phyloP scores from a whole-genome alignment of 768 basidiomycete species.

The Leccinum aurantiacum region DNA sequence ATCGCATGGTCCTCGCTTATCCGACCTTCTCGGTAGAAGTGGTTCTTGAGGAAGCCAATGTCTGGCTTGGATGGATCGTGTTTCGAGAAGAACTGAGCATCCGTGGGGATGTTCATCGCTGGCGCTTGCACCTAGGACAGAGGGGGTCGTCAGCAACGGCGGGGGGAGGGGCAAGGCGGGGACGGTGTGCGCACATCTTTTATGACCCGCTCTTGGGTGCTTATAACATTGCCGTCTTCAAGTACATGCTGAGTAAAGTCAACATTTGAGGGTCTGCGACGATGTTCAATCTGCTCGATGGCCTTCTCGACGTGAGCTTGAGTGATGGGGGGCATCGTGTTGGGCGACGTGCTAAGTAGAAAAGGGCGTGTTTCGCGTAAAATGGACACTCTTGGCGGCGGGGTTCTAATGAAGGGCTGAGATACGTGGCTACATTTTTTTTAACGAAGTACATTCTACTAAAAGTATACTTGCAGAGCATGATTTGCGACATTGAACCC shows the following conservation, averaged over 20 bases:
- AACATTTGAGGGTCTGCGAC: conserved; percentile 55
- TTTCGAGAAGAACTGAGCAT: conserved; percentile 87
- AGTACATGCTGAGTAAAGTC: conserved; percentile 92
- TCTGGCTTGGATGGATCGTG: conserved; percentile 90
- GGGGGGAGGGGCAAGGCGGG: not conserved
- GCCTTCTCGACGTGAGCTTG: conserved; percentile 37
- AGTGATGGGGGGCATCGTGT: conserved; percentile 34
- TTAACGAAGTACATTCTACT: conserved; percentile 28
- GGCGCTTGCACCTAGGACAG: conserved; percentile 88
- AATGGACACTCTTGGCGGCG: conserved; percentile 18
- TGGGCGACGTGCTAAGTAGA: not conserved
- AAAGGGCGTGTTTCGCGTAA: conserved; percentile 12
- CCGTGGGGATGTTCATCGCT: conserved; percentile 88
- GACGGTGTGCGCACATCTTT: conserved; percentile 71
- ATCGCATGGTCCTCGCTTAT: conserved; percentile 93
- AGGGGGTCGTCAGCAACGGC: conserved; percentile 6
- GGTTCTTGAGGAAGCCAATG: conserved; percentile 96
- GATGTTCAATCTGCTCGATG: conserved; percentile 41
- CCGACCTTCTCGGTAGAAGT: conserved; percentile 96
- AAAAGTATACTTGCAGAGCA: conserved; percentile 81
- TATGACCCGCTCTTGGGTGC: conserved; percentile 92
- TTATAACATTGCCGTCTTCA: conserved; percentile 89
- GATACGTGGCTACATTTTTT: conserved; percentile 16
- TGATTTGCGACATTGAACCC: conserved; percentile 89
- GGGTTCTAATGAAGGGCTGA: conserved; percentile 28